These are phyloP conservation scores for Vigna angularis DNA, from an alignment of 306 rosid genomes.

Conservation along the genomic window DNA sequence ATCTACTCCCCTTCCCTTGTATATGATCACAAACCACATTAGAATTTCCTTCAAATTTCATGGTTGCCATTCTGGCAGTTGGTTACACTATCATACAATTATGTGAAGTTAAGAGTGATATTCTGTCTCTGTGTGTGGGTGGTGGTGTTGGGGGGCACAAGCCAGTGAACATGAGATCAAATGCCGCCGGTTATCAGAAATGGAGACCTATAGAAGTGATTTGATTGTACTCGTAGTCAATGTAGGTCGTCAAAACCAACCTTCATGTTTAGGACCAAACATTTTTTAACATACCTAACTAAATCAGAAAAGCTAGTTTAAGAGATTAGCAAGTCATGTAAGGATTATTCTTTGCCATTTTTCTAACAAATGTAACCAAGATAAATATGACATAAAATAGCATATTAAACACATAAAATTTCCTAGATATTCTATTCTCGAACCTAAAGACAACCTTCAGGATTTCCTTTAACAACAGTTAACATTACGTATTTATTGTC, in stretches of 20 bases:
- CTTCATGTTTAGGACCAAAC: too few relatives aligned
- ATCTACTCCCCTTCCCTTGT: not conserved
- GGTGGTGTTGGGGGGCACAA: not conserved
- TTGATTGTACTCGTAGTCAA: not conserved
- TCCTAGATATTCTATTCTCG: slow-evolving; percentile 6
- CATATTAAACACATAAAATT: not conserved
- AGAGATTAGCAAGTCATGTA: not conserved
- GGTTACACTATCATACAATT: not conserved
- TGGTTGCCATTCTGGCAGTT: not conserved
- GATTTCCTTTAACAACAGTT: not conserved
- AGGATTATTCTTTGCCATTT: not conserved
- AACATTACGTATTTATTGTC: slow-evolving; percentile 8
- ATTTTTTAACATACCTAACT: not conserved
- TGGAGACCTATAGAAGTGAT: not conserved
- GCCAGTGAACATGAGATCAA: not conserved
- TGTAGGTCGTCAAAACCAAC: not conserved
- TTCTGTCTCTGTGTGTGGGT: not conserved
- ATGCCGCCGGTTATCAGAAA: not conserved
- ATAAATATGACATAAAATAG: not conserved
- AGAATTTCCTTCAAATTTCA: not conserved
- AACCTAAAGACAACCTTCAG: not conserved
- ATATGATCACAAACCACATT: not conserved
- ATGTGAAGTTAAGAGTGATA: too few relatives aligned
- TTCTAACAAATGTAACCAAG: not conserved
- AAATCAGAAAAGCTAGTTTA: not conserved